Base-by-base conservation (phyloP, 805 yeast species). In the Lipomyces spencermartinsiae region DNA sequence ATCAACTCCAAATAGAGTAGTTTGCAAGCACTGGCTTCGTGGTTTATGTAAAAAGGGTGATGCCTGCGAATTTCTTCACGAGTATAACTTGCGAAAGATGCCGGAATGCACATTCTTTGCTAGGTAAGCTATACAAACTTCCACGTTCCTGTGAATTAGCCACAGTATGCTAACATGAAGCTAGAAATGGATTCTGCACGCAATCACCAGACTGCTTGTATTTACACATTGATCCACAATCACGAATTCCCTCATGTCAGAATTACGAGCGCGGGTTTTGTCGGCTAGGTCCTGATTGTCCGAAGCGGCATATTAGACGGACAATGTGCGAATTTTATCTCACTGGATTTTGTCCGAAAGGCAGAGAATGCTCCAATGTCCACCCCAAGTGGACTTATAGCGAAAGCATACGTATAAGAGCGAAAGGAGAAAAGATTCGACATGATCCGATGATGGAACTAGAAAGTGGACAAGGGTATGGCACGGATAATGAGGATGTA, bases 11-110 rank as follows among this genome's bases (percentile, higher is more conserved):
- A 89, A 89, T 77, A 89, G 90, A 74, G 92, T 95, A 63, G 99
- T 95, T 4, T 95, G 99, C 78, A 94, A 95, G 83, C 98, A 95
- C 82, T 95, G 99, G 99, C 85, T 95, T 46, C 86, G 98, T 72
- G 99, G 99, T 0, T 84, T 95, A 46, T 95, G 99, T 80, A 95
- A 95, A 80, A 94, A 94, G 82, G 97, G 96, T 61, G 97, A 93
- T 73, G 92, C 91, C 73, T 95, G 99, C 79, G 99, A 95, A 81
- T 95, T 92, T 75, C 80, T 95, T 58, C 99, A 95, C 79, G 99
- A 95, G 77, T 93, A 93, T 76, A 94, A 95, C 76, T 80, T 95
- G 74, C 84, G 97, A 68, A 92, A 91, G 79, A 94, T 95, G 97
- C 98, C 98, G 2, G 99, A 95, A 78, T 95, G 99, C 78, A 85